A percentile compares a stretch with the other conserved stretches of the same genome.
Evolutionary conservation across 1,284 basidiomycete genomes (phyloP).

Genomic region (Mycena citricolor): DNA sequence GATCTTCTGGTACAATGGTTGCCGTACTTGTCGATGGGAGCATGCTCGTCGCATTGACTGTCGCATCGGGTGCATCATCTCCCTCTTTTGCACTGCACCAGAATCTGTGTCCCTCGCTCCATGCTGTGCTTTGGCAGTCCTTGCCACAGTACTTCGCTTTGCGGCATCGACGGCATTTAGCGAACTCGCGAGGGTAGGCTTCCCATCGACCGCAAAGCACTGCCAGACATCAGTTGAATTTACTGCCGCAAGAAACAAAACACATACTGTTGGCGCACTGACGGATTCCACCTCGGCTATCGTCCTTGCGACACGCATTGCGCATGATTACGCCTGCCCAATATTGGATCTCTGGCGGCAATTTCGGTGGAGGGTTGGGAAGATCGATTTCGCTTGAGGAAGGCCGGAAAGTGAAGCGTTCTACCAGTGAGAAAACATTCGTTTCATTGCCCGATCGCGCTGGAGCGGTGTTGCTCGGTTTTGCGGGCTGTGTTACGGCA

Average conservation of each 20-base stretch:
- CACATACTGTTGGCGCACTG: slow-evolving; percentile 94
- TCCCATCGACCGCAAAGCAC: slow-evolving; percentile 98
- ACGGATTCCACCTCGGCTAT: slow-evolving; percentile 86
- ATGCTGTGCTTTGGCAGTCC: slow-evolving; percentile 95
- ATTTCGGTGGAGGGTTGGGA: slow-evolving; percentile 64
- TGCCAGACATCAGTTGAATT: slow-evolving; percentile 30
- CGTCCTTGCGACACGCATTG: slow-evolving; percentile 98
- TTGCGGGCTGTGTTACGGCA: slow-evolving; percentile 13
- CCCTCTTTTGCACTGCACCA: slow-evolving; percentile 80
- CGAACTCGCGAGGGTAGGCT: slow-evolving; percentile 90
- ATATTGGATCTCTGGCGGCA: slow-evolving; percentile 94
- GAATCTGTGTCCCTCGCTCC: slow-evolving; percentile 95
- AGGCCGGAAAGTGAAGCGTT: slow-evolving; percentile 93
- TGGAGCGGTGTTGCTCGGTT: slow-evolving; percentile 29
- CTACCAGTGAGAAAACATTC: slow-evolving; percentile 95
- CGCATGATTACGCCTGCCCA: slow-evolving; percentile 99
- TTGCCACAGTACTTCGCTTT: slow-evolving; percentile 99
- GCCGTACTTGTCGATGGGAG: slow-evolving; percentile 14
- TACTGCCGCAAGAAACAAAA: slow-evolving; percentile 14
- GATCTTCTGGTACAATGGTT: slow-evolving; percentile 13
- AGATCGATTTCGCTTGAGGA: slow-evolving; percentile 64
- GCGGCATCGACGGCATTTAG: slow-evolving; percentile 92
- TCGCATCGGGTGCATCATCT: slow-evolving; percentile 44
- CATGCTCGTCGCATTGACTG: slow-evolving; percentile 5
- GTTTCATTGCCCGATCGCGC: slow-evolving; percentile 49